A percentile compares a stretch with the other conserved stretches of the same genome.
These are phyloP conservation scores for Inga oerstediana DNA, from an alignment of 306 rosid genomes.

Conservation along the genomic window DNA sequence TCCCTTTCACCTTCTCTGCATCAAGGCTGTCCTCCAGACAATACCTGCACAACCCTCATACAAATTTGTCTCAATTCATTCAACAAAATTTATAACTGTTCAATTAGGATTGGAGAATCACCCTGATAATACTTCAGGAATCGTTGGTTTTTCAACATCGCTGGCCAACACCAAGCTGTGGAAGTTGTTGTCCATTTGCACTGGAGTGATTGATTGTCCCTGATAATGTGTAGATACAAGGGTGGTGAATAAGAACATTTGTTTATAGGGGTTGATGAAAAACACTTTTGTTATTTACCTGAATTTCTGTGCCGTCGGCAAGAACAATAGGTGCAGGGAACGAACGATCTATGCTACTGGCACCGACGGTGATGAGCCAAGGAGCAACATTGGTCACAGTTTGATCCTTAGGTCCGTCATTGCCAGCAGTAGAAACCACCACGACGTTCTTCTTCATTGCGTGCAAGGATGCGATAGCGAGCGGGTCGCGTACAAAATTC, in stretches of 20 bases:
- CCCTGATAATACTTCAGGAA: constrained; percentile 42
- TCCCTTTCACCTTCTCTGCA: constrained; percentile 63
- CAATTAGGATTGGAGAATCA: constrained; percentile 25
- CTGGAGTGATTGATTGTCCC: constrained; percentile 80
- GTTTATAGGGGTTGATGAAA: not conserved
- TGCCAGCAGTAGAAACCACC: constrained; percentile 84
- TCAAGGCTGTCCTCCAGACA: constrained; percentile 71
- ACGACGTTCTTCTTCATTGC: constrained; percentile 72
- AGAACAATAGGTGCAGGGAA: constrained; percentile 62
- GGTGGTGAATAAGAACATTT: not conserved
- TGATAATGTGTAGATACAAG: constrained; percentile 17
- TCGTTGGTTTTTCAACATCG: constrained; percentile 47
- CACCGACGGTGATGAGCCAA: constrained; percentile 87
- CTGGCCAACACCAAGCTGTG: constrained; percentile 67
- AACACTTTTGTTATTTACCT: constrained; percentile 40
- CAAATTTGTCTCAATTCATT: too few species aligned
- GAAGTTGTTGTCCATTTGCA: constrained; percentile 47
- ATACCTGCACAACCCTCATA: constrained; percentile 46
- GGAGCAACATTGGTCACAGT: constrained; percentile 73
- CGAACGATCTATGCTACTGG: constrained; percentile 71
- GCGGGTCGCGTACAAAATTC: constrained; percentile 52
- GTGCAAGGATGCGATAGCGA: constrained; percentile 65
- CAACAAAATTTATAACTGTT: not conserved
- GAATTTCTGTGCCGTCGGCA: constrained; percentile 48
- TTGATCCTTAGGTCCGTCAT: constrained; percentile 62